Conservation (phyloP, 768 basidiomycete genomes). For the Rhodotorula graminis region DNA sequence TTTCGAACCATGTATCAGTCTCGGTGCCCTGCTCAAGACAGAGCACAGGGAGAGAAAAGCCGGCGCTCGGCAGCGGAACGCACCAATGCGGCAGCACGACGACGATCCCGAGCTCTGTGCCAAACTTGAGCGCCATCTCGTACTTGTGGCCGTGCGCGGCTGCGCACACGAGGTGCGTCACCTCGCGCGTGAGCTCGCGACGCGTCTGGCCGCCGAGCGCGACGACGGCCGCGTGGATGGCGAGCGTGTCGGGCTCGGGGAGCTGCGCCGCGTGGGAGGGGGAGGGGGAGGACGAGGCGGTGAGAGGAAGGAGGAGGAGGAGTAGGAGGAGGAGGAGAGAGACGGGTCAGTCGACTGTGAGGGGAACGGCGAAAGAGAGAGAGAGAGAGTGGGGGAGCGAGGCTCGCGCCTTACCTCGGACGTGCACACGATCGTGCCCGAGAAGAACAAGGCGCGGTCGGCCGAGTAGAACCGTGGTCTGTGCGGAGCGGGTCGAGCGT, state of each 20-base stretch:
- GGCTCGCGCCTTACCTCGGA: no score
- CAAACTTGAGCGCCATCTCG: conserved; percentile 53
- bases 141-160: conserved; percentile 53
- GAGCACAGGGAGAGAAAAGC: not conserved
- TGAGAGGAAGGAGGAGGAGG: no score
- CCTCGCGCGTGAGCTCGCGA: conserved; percentile 68
- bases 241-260: conserved; percentile 62
- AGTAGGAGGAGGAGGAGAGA: not conserved
- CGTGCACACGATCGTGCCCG: conserved; percentile 69
- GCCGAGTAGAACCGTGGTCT: conserved; percentile 60
- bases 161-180: conserved; percentile 77
- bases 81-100: conserved; percentile 85
- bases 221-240: conserved; percentile 65
- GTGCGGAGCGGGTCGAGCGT: not conserved
- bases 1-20: not conserved
- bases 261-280: conserved; percentile 49
- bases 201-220: conserved; percentile 80
- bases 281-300: no score
- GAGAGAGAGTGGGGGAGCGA: conserved; percentile 35
- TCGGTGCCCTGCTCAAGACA: no score
- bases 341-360: no score
- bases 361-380: no score
- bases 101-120: conserved; percentile 51
- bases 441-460: conserved; percentile 73
- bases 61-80: not conserved